These are phyloP conservation scores for Leccinum barrowsii DNA, from an alignment of 768 basidiomycete species.

Conservation along the genomic window DNA sequence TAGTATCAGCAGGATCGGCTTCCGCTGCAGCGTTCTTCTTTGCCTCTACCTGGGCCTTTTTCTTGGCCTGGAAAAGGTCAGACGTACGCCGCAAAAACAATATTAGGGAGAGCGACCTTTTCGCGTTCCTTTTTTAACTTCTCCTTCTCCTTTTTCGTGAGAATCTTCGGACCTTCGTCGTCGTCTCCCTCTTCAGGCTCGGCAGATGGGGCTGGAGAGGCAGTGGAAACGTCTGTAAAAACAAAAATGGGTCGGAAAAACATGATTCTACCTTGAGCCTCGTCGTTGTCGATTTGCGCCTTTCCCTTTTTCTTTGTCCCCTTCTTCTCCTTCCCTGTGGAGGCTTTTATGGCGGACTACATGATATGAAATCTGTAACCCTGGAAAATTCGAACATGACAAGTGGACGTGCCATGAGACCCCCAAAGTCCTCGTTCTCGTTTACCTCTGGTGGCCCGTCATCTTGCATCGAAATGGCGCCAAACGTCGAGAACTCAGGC, in stretches of 20 bases:
- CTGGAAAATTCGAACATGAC: background rate
- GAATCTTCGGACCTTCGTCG: constrained; percentile 58
- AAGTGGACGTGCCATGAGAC: constrained; percentile 61
- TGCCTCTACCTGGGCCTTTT: constrained; percentile 85
- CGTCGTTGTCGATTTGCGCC: constrained; percentile 14
- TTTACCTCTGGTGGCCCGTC: constrained; percentile 42
- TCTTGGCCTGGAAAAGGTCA: constrained; percentile 45
- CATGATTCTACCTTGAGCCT: constrained; percentile 9
- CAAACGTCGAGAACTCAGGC: constrained; percentile 49
- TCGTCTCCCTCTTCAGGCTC: constrained; percentile 36
- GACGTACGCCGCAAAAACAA: constrained; percentile 8
- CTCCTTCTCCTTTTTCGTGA: constrained; percentile 97
- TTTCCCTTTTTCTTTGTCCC: constrained; percentile 22
- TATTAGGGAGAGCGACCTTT: constrained; percentile 54
- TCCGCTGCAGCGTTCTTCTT: constrained; percentile 55
- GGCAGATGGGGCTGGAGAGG: constrained; percentile 25
- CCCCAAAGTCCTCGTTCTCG: constrained; percentile 67
- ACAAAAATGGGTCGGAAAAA: background rate
- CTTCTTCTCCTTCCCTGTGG: constrained; percentile 28
- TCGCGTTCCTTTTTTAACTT: constrained; percentile 95
- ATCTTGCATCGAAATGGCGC: constrained; percentile 42
- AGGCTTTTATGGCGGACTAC: constrained; percentile 65
- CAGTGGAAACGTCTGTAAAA: constrained; percentile 22
- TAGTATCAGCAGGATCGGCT: constrained; percentile 29
- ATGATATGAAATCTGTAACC: background rate